Conservation (phyloP, 1,139 yeast genomes). For the Candida labiduridarum region DNA sequence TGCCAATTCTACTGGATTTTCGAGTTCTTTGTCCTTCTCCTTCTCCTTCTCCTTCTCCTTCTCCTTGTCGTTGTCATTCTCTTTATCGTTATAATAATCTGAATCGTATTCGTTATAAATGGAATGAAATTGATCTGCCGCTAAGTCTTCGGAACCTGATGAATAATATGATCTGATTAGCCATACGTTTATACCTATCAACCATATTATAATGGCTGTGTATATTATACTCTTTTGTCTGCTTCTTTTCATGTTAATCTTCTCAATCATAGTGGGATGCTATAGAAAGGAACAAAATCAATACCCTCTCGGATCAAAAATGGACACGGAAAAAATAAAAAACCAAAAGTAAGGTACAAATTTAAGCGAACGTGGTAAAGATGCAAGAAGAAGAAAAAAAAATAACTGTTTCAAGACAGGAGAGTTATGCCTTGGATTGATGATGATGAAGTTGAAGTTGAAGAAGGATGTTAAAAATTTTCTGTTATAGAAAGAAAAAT, state of each 20-base stretch:
- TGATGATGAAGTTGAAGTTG: background rate
- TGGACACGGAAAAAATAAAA: background rate
- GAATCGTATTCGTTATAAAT: conserved; percentile 15
- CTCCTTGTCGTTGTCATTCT: background rate
- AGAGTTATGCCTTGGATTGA: background rate
- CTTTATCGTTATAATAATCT: conserved; percentile 1
- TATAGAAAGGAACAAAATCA: background rate
- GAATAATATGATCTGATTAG: background rate
- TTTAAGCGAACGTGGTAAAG: background rate
- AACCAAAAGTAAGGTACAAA: background rate
- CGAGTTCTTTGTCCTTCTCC: background rate
- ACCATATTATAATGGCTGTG: background rate
- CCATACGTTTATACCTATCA: background rate
- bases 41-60: background rate
- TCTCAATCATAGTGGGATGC: conserved; percentile 1
- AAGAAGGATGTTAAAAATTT: background rate
- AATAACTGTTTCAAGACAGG: background rate
- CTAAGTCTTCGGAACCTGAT: background rate
- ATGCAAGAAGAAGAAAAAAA: background rate
- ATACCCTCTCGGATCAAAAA: background rate
- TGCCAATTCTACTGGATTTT: background rate
- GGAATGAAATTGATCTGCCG: conserved; percentile 5
- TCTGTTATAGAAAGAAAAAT: background rate
- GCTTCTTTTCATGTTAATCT: background rate
- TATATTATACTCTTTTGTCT: background rate